Percentiles rank a stretch among this genome's conserved stretches.
Evolutionary conservation across 805 yeast species (phyloP).

Genomic region (Spathaspora girioi): DNA sequence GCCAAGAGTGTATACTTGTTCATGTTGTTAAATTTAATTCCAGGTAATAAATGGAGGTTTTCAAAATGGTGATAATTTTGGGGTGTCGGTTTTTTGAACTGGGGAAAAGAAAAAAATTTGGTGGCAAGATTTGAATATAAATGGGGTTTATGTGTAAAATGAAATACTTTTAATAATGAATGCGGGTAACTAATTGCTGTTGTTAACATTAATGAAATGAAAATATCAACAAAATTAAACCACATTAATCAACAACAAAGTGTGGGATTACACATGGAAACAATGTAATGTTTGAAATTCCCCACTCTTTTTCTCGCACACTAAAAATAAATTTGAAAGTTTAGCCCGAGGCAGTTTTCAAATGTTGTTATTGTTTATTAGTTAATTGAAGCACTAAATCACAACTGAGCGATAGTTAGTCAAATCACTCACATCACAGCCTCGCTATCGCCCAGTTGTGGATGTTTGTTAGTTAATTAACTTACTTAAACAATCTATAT

Average conservation of each 20-base stretch:
- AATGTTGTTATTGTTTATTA: too few species aligned
- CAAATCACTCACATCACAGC: too few species aligned
- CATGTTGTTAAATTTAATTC: neutral
- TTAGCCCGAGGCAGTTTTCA: neutral
- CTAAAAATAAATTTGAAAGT: too few species aligned
- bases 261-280: neutral
- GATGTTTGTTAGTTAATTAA: neutral
- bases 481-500: constrained; percentile 15
- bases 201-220: neutral
- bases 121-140: neutral
- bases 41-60: neutral
- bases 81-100: neutral
- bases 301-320: neutral
- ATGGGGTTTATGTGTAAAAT: neutral
- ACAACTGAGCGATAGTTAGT: too few species aligned
- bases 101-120: neutral
- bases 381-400: too few species aligned
- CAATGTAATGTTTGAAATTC: too few species aligned
- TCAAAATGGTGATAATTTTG: neutral
- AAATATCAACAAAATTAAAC: neutral
- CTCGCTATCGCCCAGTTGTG: too few species aligned
- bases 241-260: neutral
- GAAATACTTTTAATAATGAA: neutral
- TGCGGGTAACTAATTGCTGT: neutral
- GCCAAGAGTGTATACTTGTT: constrained; percentile 14